These are phyloP conservation scores for Myriosclerotinia curreyana DNA, from an alignment of 2,329 filamentous ascomycete species.

Conservation along the genomic window DNA sequence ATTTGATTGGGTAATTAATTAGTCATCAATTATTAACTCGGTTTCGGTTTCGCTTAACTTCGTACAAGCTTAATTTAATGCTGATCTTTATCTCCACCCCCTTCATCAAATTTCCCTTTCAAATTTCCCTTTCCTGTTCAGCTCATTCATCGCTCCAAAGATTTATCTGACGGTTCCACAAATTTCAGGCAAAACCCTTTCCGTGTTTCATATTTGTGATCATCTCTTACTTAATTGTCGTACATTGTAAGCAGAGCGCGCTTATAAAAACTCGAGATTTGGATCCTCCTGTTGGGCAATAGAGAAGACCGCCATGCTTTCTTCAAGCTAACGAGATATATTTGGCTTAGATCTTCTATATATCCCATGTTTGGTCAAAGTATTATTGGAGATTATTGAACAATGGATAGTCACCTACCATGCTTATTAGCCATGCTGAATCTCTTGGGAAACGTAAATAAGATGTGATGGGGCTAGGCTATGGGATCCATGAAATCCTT, in stretches of 20 bases:
- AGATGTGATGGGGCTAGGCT: neutral
- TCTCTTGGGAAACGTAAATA: neutral
- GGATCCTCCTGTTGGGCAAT: neutral
- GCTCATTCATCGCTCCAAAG: neutral
- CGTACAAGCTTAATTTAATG: neutral
- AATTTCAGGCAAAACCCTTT: neutral
- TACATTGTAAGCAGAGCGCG: neutral
- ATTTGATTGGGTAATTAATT: neutral
- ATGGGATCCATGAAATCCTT: constrained; percentile 6
- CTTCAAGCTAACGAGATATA: neutral
- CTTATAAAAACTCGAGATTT: neutral
- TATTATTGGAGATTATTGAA: neutral
- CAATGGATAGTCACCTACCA: neutral
- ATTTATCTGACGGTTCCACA: neutral
- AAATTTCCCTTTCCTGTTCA: constrained; percentile 2
- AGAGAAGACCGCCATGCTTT: neutral
- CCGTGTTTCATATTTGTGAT: neutral
- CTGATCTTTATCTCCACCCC: constrained; percentile 12
- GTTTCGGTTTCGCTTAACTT: neutral
- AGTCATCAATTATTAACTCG: neutral
- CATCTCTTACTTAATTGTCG: neutral
- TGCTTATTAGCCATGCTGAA: neutral
- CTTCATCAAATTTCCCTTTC: constrained; percentile 11
- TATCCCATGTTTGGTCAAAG: neutral
- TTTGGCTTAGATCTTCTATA: neutral